These are phyloP conservation scores for Kockiozyma suomiensis DNA, from an alignment of 805 yeast species.

Conservation along the genomic window DNA sequence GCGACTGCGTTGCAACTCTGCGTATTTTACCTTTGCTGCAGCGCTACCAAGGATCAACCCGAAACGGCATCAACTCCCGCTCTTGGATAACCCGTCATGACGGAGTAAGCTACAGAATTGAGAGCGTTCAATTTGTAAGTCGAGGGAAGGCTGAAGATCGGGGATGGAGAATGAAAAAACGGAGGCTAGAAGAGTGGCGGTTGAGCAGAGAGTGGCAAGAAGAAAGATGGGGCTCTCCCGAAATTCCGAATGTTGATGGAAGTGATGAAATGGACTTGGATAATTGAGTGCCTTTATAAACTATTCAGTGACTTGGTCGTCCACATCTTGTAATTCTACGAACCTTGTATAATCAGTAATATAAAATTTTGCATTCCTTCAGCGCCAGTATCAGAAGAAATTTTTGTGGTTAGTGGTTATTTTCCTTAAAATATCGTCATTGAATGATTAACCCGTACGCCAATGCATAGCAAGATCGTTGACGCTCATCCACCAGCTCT, in stretches of 20 bases:
- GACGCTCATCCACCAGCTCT: conserved; percentile 33
- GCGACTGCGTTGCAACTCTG: conserved; percentile 61
- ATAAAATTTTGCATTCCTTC: too few relatives aligned
- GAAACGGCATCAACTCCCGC: conserved; percentile 73
- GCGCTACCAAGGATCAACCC: conserved; percentile 64
- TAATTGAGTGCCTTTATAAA: neutral
- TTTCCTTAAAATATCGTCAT: too few relatives aligned
- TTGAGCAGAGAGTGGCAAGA: conserved; percentile 22
- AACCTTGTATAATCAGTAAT: neutral
- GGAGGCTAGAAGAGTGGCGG: conserved; percentile 43
- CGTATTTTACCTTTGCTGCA: conserved; percentile 68
- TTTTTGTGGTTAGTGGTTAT: too few relatives aligned
- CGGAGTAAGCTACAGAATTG: conserved; percentile 73
- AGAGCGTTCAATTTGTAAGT: conserved; percentile 48
- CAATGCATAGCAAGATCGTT: conserved; percentile 33
- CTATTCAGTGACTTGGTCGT: too few relatives aligned
- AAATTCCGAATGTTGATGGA: neutral
- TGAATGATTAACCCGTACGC: conserved; percentile 2
- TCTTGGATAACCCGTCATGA: conserved; percentile 74
- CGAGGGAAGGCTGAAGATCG: conserved; percentile 41
- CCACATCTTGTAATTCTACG: neutral
- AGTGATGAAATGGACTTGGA: conserved; percentile 1
- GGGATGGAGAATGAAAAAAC: conserved; percentile 39
- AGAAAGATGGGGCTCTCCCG: conserved; percentile 19
- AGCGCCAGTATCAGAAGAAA: too few relatives aligned